A percentile compares a stretch with the other conserved stretches of the same genome.
phyloP scores from a whole-genome alignment of 495 filamentous ascomycete genomes.

The Hamigera avellanea region DNA sequence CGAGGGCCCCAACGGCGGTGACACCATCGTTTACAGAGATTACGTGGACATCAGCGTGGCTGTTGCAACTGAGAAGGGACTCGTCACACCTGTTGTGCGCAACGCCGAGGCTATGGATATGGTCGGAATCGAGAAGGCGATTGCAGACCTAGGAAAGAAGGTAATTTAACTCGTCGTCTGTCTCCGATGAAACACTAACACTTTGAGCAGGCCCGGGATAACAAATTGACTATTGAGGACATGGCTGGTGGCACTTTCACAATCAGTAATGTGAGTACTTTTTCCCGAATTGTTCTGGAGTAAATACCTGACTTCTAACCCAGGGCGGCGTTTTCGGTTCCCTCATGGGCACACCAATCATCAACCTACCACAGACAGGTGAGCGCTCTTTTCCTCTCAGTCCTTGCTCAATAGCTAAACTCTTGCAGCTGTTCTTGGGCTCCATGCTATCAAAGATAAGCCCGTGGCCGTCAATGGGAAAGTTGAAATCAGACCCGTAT shows the following conservation, averaged over 20 bases:
- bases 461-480: slow-evolving; percentile 84
- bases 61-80: slow-evolving; percentile 93
- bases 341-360: slow-evolving; percentile 97
- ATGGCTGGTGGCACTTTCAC: slow-evolving; percentile 99
- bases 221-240: slow-evolving; percentile 96
- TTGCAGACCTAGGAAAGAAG: slow-evolving; percentile 94
- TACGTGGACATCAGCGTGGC: slow-evolving; percentile 98
- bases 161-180: slow-evolving; percentile 20
- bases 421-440: slow-evolving; percentile 66
- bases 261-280: slow-evolving; percentile 73
- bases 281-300: neutral
- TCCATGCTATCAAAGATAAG: slow-evolving; percentile 97
- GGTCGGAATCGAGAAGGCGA: slow-evolving; percentile 79
- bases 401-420: slow-evolving; percentile 9
- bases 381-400: slow-evolving; percentile 5
- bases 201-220: slow-evolving; percentile 65
- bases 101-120: slow-evolving; percentile 84
- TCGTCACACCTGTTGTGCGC: slow-evolving; percentile 92
- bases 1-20: slow-evolving; percentile 86
- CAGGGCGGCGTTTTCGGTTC: slow-evolving; percentile 65
- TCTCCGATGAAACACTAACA: neutral
- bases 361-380: slow-evolving; percentile 89
- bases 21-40: slow-evolving; percentile 95
- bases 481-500: slow-evolving; percentile 76
- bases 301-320: slow-evolving; percentile 11